phyloP scores from a whole-genome alignment of 805 yeast species.

The Starmerella davenportii region DNA sequence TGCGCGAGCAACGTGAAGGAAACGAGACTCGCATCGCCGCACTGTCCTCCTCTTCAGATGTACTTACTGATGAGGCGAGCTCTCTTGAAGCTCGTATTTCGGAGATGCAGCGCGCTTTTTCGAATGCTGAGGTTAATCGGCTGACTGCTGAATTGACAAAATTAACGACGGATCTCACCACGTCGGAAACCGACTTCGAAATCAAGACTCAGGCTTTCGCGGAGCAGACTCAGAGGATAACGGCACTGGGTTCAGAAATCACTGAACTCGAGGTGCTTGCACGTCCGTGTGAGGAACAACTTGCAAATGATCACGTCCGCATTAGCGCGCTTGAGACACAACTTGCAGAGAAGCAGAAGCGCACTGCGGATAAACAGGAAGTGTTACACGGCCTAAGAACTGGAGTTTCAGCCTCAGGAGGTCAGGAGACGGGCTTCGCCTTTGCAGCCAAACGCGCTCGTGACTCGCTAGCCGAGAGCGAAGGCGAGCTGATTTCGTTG shows the following conservation, averaged over 20 bases:
- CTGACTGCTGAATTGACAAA: background rate
- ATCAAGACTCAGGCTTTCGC: background rate
- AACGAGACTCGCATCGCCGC: background rate
- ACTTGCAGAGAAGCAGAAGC: slow-evolving; percentile 2
- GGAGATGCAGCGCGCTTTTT: background rate
- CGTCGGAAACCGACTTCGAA: background rate
- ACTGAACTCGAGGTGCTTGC: background rate
- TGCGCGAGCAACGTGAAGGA: background rate
- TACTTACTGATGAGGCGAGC: background rate
- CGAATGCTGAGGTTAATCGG: background rate
- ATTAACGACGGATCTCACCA: background rate
- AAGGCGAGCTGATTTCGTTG: slow-evolving; percentile 1
- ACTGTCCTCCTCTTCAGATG: background rate
- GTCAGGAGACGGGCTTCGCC: slow-evolving; percentile 17
- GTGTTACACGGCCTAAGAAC: slow-evolving; percentile 13
- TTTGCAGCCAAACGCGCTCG: slow-evolving; percentile 11
- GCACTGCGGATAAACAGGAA: slow-evolving; percentile 8
- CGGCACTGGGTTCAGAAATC: background rate
- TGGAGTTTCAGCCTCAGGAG: slow-evolving; percentile 16
- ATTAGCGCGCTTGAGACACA: background rate
- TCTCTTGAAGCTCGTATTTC: background rate
- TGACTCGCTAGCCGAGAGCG: slow-evolving; percentile 5
- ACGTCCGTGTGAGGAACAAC: background rate
- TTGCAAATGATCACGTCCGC: background rate
- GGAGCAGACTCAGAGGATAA: background rate